These are phyloP conservation scores for Wickerhamomyces alni DNA, from an alignment of 805 yeast genomes.

Conservation along the genomic window DNA sequence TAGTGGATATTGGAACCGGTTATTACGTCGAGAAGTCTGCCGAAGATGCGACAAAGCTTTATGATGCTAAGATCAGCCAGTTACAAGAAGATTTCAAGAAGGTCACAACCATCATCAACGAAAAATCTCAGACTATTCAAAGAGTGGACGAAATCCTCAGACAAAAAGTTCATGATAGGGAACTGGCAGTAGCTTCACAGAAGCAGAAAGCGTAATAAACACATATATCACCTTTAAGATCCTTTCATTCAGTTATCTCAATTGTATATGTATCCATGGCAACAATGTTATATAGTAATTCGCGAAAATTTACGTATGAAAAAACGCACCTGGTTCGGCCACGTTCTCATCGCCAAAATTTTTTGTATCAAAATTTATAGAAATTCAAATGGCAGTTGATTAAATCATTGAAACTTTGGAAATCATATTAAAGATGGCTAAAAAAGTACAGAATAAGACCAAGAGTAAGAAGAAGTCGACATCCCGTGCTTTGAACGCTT, in stretches of 20 bases:
- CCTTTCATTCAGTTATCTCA: no score
- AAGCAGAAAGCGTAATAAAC: not conserved
- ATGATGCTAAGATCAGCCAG: conserved; percentile 66
- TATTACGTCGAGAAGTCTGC: conserved; percentile 80
- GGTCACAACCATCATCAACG: conserved; percentile 66
- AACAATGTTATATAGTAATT: no score
- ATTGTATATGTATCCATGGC: no score
- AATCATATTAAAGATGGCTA: not conserved
- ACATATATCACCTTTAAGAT: no score
- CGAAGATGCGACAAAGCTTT: conserved; percentile 63
- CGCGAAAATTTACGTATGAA: no score
- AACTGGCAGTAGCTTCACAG: conserved; percentile 1
- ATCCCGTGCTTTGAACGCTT: conserved; percentile 42
- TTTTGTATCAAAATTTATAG: not conserved
- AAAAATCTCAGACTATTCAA: conserved; percentile 60
- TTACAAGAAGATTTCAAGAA: conserved; percentile 68
- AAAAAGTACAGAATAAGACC: conserved; percentile 3
- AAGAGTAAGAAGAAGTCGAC: conserved; percentile 21
- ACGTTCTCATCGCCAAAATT: not conserved
- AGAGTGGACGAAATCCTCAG: conserved; percentile 55
- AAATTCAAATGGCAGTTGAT: no score
- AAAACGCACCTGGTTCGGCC: not conserved
- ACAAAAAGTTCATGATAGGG: conserved; percentile 43
- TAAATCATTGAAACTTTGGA: no score
- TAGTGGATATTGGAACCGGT: conserved; percentile 96